A percentile compares a stretch with the other conserved stretches of the same genome.
Conservation (phyloP, 2,329 filamentous ascomycete species). For the Metarhizium sp. region DNA sequence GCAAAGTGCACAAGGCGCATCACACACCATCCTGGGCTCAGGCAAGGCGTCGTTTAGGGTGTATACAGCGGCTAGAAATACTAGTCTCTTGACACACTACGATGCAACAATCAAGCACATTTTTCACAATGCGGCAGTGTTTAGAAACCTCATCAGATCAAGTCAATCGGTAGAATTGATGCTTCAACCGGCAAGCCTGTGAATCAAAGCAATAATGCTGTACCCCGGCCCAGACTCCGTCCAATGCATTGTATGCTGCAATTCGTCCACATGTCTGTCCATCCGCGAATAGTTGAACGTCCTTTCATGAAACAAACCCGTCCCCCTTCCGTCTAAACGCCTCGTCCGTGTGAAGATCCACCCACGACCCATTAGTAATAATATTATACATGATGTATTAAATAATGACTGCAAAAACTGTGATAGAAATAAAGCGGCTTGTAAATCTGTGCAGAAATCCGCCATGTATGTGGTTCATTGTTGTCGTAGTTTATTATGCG, state of each 20-base stretch:
- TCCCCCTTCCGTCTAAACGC: neutral
- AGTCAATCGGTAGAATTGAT: neutral
- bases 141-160: neutral
- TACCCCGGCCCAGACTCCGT: neutral
- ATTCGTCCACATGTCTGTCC: neutral
- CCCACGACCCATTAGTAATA: neutral
- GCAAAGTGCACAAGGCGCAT: too few relatives aligned
- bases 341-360: neutral
- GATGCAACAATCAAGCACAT: too few relatives aligned
- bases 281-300: neutral
- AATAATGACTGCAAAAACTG: neutral
- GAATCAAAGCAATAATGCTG: neutral
- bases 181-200: neutral
- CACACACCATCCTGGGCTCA: too few relatives aligned
- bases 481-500: constrained; percentile 5
- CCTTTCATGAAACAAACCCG: neutral
- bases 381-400: neutral
- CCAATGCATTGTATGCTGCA: constrained; percentile 1
- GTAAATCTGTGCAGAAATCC: neutral
- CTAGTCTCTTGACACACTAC: too few relatives aligned
- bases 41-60: too few relatives aligned
- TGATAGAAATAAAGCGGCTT: neutral
- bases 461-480: neutral
- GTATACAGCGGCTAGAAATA: too few relatives aligned
- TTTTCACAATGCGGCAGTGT: neutral